A percentile compares a stretch with the other conserved stretches of the same genome.
phyloP scores from a whole-genome alignment of 306 rosid genomes.

The Dalbergia cochinchinensis region DNA sequence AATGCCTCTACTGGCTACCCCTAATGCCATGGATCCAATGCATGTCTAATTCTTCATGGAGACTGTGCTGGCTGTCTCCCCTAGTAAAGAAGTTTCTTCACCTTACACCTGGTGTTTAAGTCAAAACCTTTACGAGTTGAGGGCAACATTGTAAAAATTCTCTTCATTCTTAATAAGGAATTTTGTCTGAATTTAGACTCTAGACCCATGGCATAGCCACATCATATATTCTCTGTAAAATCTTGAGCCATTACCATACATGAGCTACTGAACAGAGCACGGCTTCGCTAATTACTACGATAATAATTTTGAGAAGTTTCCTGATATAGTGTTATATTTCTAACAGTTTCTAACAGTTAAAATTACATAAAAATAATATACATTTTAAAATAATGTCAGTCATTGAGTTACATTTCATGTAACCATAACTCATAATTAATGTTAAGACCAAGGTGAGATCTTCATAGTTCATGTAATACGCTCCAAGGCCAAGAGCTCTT shows the following conservation, averaged over 20 bases:
- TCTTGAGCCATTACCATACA: background rate
- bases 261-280: background rate
- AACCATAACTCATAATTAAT: background rate
- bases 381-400: background rate
- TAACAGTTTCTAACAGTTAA: no score
- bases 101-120: conserved; percentile 16
- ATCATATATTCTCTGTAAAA: background rate
- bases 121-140: background rate
- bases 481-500: background rate
- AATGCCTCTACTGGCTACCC: background rate
- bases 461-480: background rate
- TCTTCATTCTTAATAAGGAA: background rate
- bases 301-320: background rate
- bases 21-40: conserved; percentile 28
- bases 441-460: background rate
- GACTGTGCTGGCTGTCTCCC: conserved; percentile 17
- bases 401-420: background rate
- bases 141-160: conserved; percentile 10
- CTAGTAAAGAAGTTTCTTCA: background rate
- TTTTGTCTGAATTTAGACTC: conserved; percentile 17
- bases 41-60: conserved; percentile 13
- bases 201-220: background rate
- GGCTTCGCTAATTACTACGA: background rate
- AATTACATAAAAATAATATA: background rate
- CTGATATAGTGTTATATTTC: no score